These are phyloP conservation scores for Neofusicoccum ribis DNA, from an alignment of 2,329 filamentous ascomycete species.

Conservation along the genomic window DNA sequence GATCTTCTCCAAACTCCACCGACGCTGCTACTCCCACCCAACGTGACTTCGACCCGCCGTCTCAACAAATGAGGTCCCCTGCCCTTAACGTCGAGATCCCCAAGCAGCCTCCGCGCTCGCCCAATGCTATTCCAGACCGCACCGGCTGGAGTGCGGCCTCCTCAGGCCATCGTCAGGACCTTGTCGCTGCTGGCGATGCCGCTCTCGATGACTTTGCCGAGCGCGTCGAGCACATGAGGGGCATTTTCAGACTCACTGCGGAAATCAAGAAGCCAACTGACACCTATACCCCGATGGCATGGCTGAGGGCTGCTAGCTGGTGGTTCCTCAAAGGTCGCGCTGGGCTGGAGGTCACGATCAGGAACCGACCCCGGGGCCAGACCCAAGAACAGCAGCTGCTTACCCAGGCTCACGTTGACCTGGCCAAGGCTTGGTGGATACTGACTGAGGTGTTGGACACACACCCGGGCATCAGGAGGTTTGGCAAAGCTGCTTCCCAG, in stretches of 20 bases:
- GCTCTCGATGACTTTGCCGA: slow-evolving; percentile 69
- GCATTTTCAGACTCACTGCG: slow-evolving; percentile 75
- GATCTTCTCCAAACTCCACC: background rate
- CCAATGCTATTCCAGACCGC: background rate
- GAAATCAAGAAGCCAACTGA: slow-evolving; percentile 69
- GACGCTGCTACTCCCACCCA: slow-evolving; percentile 17
- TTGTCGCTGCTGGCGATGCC: slow-evolving; percentile 24
- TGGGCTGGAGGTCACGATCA: slow-evolving; percentile 70
- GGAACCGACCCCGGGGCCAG: slow-evolving; percentile 57
- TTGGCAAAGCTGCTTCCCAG: slow-evolving; percentile 28
- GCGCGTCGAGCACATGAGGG: slow-evolving; percentile 71
- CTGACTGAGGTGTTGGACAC: slow-evolving; percentile 43
- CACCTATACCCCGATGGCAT: slow-evolving; percentile 63
- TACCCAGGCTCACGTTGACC: slow-evolving; percentile 79
- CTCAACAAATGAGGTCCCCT: slow-evolving; percentile 17
- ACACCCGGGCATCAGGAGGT: slow-evolving; percentile 34
- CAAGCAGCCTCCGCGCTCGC: slow-evolving; percentile 18
- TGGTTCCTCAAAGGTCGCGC: slow-evolving; percentile 85
- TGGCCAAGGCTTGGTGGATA: slow-evolving; percentile 88
- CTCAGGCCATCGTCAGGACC: slow-evolving; percentile 14
- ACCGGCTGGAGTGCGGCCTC: slow-evolving; percentile 15
- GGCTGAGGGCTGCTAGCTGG: slow-evolving; percentile 75
- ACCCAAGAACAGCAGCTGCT: slow-evolving; percentile 48
- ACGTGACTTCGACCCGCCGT: slow-evolving; percentile 15
- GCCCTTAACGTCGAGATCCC: slow-evolving; percentile 18